Conservation (phyloP, 257 asterid genomes). For the Henckelia pumila region DNA sequence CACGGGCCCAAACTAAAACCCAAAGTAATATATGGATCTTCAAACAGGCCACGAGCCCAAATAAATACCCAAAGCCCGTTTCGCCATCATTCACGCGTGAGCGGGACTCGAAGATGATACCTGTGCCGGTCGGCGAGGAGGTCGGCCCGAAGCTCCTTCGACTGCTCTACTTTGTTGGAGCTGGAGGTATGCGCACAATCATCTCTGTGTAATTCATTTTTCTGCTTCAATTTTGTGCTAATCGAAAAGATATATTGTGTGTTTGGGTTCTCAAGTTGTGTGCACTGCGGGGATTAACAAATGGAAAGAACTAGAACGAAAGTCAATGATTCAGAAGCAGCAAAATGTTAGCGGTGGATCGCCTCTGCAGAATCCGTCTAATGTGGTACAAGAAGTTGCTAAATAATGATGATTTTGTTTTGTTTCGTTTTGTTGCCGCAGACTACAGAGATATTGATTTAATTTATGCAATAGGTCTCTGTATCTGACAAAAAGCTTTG, state of each 20-base stretch:
- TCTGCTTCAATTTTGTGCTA: neutral
- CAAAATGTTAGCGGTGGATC: conserved; percentile 32
- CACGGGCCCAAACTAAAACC: too few relatives aligned
- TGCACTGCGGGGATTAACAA: conserved; percentile 56
- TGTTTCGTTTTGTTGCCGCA: neutral
- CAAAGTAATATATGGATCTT: neutral
- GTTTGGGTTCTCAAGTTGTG: conserved; percentile 30
- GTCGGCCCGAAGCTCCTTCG: conserved; percentile 51
- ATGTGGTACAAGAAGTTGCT: conserved; percentile 36
- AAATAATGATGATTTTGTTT: conserved; percentile 17
- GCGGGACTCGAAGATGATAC: conserved; percentile 17
- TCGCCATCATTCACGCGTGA: conserved; percentile 3
- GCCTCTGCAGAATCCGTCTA: conserved; percentile 32
- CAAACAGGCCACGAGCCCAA: conserved; percentile 1
- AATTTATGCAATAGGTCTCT: neutral
- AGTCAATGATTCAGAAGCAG: conserved; percentile 37
- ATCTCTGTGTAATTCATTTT: neutral
- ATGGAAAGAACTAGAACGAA: conserved; percentile 49
- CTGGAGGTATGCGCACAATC: conserved; percentile 43
- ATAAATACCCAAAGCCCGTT: neutral
- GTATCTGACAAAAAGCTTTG: neutral
- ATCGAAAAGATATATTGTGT: neutral
- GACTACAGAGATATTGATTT: neutral
- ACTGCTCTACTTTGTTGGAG: conserved; percentile 55
- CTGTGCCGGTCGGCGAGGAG: conserved; percentile 47